Percentiles rank a stretch among this genome's conserved stretches.
Evolutionary conservation across 306 rosid species (phyloP).

Genomic region (Casuarina glauca): DNA sequence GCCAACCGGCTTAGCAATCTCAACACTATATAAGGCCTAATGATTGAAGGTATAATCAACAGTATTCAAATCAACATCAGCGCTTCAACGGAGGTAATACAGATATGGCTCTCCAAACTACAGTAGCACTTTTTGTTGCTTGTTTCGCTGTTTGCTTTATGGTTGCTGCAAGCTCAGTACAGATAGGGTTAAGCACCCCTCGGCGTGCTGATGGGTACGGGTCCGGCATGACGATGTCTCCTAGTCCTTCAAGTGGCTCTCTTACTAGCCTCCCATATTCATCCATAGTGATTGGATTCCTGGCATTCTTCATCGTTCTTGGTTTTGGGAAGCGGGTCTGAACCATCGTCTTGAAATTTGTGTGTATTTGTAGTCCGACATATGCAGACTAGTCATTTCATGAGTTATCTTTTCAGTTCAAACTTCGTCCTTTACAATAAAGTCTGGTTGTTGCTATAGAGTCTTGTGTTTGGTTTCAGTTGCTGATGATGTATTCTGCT

Average conservation of each 20-base stretch:
- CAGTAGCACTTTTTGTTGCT: constrained; percentile 27
- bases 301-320: constrained; percentile 33
- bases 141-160: constrained; percentile 34
- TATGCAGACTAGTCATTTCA: background rate
- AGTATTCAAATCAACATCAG: constrained; percentile 17
- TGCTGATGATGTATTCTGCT: background rate
- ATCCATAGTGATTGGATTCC: constrained; percentile 30
- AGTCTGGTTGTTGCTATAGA: background rate
- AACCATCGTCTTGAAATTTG: background rate
- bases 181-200: background rate
- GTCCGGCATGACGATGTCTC: constrained; percentile 22
- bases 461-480: background rate
- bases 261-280: constrained; percentile 30
- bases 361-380: background rate
- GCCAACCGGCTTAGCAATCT: constrained; percentile 23
- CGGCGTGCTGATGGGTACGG: constrained; percentile 8
- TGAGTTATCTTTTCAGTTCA: background rate
- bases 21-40: background rate
- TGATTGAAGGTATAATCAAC: constrained; percentile 16
- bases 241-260: constrained; percentile 23
- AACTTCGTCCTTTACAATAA: background rate
- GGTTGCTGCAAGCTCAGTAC: constrained; percentile 34
- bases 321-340: constrained; percentile 22
- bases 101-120: constrained; percentile 42
- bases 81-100: constrained; percentile 3